These are phyloP conservation scores for Corymbia calophylla DNA, from an alignment of 441 rosid species.

Conservation along the genomic window DNA sequence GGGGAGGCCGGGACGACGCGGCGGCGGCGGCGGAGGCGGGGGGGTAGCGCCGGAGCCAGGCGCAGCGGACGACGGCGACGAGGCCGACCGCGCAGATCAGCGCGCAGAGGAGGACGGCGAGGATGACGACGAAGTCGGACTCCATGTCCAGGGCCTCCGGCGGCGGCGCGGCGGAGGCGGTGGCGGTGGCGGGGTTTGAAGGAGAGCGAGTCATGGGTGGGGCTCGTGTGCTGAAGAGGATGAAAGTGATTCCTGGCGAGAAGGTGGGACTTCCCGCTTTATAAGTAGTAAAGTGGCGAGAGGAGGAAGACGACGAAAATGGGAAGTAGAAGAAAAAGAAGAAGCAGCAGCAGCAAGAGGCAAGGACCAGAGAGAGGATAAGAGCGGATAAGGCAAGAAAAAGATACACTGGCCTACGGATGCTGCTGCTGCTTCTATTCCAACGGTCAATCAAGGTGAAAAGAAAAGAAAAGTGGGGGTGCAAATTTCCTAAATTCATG, in stretches of 20 bases:
- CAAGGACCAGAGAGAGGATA: background rate
- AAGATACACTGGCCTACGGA: background rate
- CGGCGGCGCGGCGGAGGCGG: background rate
- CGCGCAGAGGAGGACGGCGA: conserved; percentile 15
- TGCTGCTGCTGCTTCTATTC: background rate
- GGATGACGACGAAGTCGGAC: conserved; percentile 14
- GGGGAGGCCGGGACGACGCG: background rate
- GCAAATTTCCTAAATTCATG: too few species aligned
- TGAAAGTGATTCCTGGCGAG: background rate
- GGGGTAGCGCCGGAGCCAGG: conserved; percentile 6
- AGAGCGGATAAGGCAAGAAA: background rate
- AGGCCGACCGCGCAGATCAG: conserved; percentile 11
- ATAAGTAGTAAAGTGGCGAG: background rate
- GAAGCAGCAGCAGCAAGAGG: background rate
- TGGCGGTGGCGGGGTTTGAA: background rate
- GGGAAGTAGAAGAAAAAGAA: background rate
- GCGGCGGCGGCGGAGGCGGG: background rate
- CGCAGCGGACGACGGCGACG: conserved; percentile 13
- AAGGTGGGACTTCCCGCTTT: background rate
- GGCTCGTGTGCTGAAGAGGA: too few species aligned
- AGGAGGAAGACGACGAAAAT: background rate
- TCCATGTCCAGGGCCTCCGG: background rate
- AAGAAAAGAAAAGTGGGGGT: background rate
- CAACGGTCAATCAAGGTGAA: background rate
- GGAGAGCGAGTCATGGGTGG: background rate